A percentile compares a stretch with the other conserved stretches of the same genome.
Evolutionary conservation across 805 yeast species (phyloP).

Genomic region (Vanderwaltozyma polyspora): DNA sequence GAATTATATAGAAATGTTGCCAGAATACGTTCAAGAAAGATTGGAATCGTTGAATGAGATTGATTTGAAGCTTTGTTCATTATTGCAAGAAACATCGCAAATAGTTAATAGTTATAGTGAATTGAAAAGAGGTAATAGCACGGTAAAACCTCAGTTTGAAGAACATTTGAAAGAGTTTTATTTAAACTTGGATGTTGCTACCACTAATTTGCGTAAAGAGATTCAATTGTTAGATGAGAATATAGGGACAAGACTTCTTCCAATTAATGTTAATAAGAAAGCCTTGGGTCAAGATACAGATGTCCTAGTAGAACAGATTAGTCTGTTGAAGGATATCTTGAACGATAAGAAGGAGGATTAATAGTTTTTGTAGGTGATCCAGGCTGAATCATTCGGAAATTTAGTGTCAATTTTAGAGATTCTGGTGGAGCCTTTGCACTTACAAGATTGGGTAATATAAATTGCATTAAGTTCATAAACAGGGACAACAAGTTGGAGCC

Average conservation of each 20-base stretch:
- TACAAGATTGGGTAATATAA: too few species aligned
- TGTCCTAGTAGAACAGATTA: constrained; percentile 20
- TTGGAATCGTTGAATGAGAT: constrained; percentile 18
- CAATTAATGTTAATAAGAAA: constrained; percentile 23
- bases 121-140: constrained; percentile 22
- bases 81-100: constrained; percentile 22
- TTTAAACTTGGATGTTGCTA: constrained; percentile 15
- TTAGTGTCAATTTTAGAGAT: too few species aligned
- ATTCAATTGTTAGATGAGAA: constrained; percentile 22
- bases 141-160: constrained; percentile 21
- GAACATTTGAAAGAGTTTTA: constrained; percentile 20
- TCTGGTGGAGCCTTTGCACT: too few species aligned
- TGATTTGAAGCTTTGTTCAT: constrained; percentile 18
- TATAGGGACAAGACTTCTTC: constrained; percentile 22
- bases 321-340: constrained; percentile 8
- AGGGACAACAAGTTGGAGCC: too few species aligned
- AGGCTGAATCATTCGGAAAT: too few species aligned
- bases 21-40: constrained; percentile 23
- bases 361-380: too few species aligned
- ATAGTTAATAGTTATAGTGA: constrained; percentile 23
- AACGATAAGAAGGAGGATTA: background rate
- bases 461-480: too few species aligned
- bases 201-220: constrained; percentile 17
- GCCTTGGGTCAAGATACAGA: constrained; percentile 26
- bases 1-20: constrained; percentile 21